Percentiles rank a stretch among this genome's conserved stretches.
These are phyloP conservation scores for Lactarius quietus DNA, from an alignment of 768 basidiomycete genomes.

Conservation along the genomic window DNA sequence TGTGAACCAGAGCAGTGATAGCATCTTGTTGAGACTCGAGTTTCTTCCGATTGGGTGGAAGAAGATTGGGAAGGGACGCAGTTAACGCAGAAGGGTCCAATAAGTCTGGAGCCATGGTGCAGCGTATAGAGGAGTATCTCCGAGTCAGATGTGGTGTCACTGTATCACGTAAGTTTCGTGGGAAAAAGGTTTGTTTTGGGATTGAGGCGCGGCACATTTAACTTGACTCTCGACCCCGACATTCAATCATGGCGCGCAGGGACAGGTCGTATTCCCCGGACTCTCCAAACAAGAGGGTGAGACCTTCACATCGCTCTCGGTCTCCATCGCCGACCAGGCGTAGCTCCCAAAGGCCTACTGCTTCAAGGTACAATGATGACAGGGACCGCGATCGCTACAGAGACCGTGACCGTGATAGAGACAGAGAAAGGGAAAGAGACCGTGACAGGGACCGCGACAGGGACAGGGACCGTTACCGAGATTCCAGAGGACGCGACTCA, in stretches of 20 bases:
- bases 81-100: constrained; percentile 27
- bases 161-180: neutral
- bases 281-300: constrained; percentile 89
- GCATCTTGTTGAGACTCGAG: constrained; percentile 68
- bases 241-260: constrained; percentile 33
- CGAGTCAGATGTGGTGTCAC: too few species aligned
- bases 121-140: too few species aligned
- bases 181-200: neutral
- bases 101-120: too few species aligned
- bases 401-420: constrained; percentile 39
- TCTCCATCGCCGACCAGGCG: constrained; percentile 97
- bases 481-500: constrained; percentile 32
- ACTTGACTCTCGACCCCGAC: constrained; percentile 8
- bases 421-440: constrained; percentile 37
- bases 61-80: constrained; percentile 49
- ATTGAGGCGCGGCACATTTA: too few species aligned
- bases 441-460: constrained; percentile 32
- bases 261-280: constrained; percentile 59
- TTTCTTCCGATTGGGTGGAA: constrained; percentile 49
- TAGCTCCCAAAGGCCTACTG: constrained; percentile 75
- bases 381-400: constrained; percentile 48
- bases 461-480: constrained; percentile 37
- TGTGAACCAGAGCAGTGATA: constrained; percentile 71
- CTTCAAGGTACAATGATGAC: constrained; percentile 67
- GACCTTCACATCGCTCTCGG: constrained; percentile 88